Percentiles rank a stretch among this genome's conserved stretches.
phyloP scores from a whole-genome alignment of 1,284 basidiomycete species.

The Boletus mariae region DNA sequence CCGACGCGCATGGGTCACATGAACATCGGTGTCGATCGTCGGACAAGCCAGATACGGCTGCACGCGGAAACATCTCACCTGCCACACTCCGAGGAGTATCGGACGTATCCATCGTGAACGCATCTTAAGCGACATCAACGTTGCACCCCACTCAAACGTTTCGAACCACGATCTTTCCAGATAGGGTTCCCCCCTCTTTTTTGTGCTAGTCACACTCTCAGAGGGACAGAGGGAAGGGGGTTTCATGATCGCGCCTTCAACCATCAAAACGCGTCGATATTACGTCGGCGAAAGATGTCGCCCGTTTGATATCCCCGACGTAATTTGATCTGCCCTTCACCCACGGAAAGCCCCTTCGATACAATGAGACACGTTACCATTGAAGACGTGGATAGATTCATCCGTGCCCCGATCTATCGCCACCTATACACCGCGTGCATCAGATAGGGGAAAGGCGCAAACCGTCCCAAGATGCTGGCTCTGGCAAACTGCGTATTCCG shows the following conservation, averaged over 20 bases:
- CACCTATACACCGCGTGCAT: neutral
- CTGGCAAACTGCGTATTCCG: no score
- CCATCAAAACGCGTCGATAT: constrained; percentile 9
- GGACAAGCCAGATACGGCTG: neutral
- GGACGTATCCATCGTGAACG: neutral
- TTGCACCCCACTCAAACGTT: neutral
- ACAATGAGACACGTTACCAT: neutral
- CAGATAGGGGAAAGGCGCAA: no score
- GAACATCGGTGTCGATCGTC: neutral
- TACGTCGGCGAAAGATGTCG: neutral
- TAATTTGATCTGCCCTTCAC: neutral
- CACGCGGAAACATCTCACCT: neutral
- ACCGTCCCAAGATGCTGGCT: no score
- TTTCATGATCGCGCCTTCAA: neutral
- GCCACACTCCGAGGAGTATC: neutral
- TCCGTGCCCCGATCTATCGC: neutral
- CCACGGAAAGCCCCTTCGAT: no score
- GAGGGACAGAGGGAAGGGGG: neutral
- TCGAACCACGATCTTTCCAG: neutral
- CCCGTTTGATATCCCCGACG: neutral
- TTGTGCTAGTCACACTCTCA: neutral
- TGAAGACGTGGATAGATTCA: neutral
- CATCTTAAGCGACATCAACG: neutral
- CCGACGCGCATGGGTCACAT: constrained; percentile 15
- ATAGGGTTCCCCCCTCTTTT: neutral